Evolutionary conservation across 2,329 filamentous ascomycete genomes (phyloP).

Genomic region (Verticillium nonalfalfae): DNA sequence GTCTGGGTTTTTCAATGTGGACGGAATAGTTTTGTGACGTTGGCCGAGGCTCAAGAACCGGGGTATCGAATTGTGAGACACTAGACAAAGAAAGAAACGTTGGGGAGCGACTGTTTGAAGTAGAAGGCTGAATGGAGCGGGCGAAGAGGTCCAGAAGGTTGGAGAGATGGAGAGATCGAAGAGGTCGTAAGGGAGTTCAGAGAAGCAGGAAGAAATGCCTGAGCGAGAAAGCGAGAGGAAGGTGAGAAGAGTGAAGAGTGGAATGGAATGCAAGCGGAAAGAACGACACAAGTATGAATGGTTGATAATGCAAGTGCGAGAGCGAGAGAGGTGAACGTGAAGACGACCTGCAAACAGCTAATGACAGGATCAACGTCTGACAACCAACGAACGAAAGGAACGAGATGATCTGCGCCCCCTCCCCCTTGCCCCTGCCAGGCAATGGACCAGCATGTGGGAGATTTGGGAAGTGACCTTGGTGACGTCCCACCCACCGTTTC

Average conservation of each 20-base stretch:
- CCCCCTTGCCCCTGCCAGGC: neutral
- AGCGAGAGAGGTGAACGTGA: neutral
- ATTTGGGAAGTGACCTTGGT: neutral
- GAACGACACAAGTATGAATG: neutral
- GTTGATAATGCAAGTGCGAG: too few species aligned
- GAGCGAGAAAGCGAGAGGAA: neutral
- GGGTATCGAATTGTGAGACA: neutral
- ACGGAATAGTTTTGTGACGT: neutral
- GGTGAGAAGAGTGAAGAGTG: neutral
- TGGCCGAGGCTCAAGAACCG: neutral
- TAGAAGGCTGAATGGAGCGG: neutral
- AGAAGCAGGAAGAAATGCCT: neutral
- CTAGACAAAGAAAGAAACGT: neutral
- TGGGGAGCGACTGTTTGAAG: neutral
- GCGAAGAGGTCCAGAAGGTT: neutral
- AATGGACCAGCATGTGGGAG: neutral
- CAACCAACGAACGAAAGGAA: neutral
- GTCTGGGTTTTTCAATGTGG: neutral
- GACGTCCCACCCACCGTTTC: neutral
- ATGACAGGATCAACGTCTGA: neutral
- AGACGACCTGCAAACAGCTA: neutral
- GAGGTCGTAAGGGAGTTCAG: neutral
- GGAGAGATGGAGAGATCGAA: neutral
- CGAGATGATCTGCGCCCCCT: neutral
- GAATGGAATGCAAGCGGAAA: neutral